Base-by-base conservation (phyloP, 2,329 filamentous ascomycete species). In the Tolypocladium capitatum region DNA sequence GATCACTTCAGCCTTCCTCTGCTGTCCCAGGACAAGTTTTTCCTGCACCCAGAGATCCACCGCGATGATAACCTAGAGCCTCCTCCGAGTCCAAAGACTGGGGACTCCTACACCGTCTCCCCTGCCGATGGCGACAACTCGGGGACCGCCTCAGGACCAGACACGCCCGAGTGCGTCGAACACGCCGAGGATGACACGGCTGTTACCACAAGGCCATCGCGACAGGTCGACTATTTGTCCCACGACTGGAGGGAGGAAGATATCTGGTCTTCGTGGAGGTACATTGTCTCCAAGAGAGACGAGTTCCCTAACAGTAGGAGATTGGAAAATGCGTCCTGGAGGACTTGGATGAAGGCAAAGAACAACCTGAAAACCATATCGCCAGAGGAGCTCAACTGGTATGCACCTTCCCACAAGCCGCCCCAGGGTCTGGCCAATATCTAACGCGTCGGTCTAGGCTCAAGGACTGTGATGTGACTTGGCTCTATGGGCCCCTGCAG, bases 221-320 rank as follows among this genome's bases (percentile, higher is more conserved):
- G 88, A 54, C 88, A 95, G 66, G 90, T 95, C n/a, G 90, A 95
- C 67, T 95, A 95, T 61, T 76, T 96, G 43, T 94, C 90, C 18
- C 86, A 97, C 61, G 81, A 91, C 52, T 95, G 91, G 87, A 81
- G 78, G 53, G 89, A 96, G 66, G 90, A 97, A 64, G 91, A 98
- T 65, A 94, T 97, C 27, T 97, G 90, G 90, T 84, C 86, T 6
- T 96, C 91, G 1, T 97, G 92, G 92, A 83, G 89, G 61, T 92
- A 94, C 62, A 87, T 97, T 56, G 81, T 90, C 16, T 83, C 85
- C 28, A 85, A 87, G 58, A 76, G 84, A 57, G 81, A 80, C 50
- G 78, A 86, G 46, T 94, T 94, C 54, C 81, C 80, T 56, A 91
- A 96, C 63, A 79, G 84, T 33, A 83, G 82, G 32, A 76, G 92